These are phyloP conservation scores for Medicago ruthenica DNA, from an alignment of 306 rosid genomes.

Conservation along the genomic window DNA sequence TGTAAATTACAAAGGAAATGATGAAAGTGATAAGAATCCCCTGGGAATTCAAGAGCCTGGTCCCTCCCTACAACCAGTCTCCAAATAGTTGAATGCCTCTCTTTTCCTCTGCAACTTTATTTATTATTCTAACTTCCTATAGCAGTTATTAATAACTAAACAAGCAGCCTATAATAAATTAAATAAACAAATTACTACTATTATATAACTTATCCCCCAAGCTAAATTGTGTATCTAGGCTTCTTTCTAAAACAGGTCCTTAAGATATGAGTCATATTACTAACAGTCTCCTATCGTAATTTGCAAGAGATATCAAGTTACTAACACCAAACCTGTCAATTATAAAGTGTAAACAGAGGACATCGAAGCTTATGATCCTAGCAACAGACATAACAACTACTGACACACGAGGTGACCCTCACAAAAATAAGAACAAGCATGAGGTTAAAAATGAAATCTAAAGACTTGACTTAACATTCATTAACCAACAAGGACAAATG, in stretches of 20 bases:
- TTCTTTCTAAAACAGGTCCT: not conserved
- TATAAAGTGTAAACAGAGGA: constrained; percentile 3
- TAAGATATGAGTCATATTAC: not conserved
- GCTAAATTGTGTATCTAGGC: not conserved
- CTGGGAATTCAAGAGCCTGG: no score
- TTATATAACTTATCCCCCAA: not conserved
- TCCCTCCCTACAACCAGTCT: no score
- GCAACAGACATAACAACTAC: constrained; percentile 4
- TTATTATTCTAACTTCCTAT: no score
- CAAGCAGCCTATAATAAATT: not conserved
- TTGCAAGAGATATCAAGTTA: constrained; percentile 14
- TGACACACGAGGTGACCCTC: not conserved
- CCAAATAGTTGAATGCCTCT: no score
- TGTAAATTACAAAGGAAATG: not conserved
- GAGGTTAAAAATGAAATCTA: constrained; percentile 11
- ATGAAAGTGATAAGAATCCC: no score
- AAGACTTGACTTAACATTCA: constrained; percentile 16
- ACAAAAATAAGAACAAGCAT: constrained; percentile 32
- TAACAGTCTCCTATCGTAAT: not conserved
- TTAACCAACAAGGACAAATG: not conserved
- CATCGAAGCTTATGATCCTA: constrained; percentile 14
- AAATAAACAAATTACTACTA: not conserved
- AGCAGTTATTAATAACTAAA: not conserved
- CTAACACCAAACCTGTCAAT: constrained; percentile 7
- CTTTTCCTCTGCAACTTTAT: no score